Evolutionary conservation across 1,284 basidiomycete species (phyloP).

Genomic region (Fomes fomentarius): DNA sequence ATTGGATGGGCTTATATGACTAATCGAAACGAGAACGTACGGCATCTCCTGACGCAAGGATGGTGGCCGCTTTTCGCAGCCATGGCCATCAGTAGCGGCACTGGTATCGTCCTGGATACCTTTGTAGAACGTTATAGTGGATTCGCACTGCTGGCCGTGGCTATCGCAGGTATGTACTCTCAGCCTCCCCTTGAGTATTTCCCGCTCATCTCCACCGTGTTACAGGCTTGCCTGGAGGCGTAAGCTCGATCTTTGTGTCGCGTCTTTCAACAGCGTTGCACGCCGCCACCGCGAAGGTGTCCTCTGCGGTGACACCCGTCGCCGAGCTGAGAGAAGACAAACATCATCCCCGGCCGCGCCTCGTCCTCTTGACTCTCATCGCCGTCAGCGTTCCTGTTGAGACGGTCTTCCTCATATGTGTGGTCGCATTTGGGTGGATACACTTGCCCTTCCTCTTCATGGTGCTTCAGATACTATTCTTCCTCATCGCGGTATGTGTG

Average conservation of each 20-base stretch:
- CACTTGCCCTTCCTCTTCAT: conserved; percentile 70
- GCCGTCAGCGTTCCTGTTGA: conserved; percentile 79
- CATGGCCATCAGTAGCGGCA: conserved; percentile 90
- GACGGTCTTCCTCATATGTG: conserved; percentile 68
- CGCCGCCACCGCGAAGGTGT: conserved; percentile 43
- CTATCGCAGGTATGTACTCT: conserved; percentile 74
- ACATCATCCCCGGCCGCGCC: conserved; percentile 46
- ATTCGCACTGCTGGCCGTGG: conserved; percentile 87
- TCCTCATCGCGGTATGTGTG: conserved; percentile 70
- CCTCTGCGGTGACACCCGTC: conserved; percentile 20
- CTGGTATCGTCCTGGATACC: conserved; percentile 89
- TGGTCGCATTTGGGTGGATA: conserved; percentile 77
- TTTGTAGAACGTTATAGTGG: conserved; percentile 89
- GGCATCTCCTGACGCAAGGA: conserved; percentile 77
- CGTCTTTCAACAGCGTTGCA: conserved; percentile 88
- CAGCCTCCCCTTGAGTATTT: not conserved
- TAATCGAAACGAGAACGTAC: conserved; percentile 68
- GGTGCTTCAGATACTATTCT: conserved; percentile 66
- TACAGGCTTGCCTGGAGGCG: conserved; percentile 80
- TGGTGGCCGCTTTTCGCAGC: conserved; percentile 92
- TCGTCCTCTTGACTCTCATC: conserved; percentile 72
- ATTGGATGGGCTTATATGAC: conserved; percentile 57
- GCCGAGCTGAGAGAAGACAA: conserved; percentile 20
- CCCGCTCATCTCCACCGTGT: not conserved
- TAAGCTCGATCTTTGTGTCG: conserved; percentile 92